Conservation (phyloP, 768 basidiomycete species). For the Pleurotus pulmonarius region DNA sequence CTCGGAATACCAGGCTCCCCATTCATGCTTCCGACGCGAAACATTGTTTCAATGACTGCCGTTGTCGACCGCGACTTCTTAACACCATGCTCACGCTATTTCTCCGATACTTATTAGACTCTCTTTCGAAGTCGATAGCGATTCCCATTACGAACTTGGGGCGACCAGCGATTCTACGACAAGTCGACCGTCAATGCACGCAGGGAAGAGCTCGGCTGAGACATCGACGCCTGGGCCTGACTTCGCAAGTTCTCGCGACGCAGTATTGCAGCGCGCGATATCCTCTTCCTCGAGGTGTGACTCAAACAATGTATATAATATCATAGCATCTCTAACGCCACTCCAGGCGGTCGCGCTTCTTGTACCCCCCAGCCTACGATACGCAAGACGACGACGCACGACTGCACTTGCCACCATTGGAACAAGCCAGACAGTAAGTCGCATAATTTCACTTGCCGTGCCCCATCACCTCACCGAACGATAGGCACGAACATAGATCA, state of each 20-base stretch:
- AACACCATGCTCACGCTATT: not conserved
- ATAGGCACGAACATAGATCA: not conserved
- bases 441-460: not conserved
- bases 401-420: not conserved
- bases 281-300: slow-evolving; percentile 5
- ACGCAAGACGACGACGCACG: slow-evolving; percentile 4
- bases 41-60: not conserved
- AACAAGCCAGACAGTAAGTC: not conserved
- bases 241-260: not conserved
- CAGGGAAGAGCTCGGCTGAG: not conserved
- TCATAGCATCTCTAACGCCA: not conserved
- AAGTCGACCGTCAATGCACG: not conserved
- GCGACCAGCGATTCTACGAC: not conserved
- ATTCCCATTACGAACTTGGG: not conserved
- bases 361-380: slow-evolving; percentile 3
- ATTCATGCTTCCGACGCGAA: not conserved
- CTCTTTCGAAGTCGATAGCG: not conserved
- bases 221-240: not conserved
- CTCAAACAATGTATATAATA: not conserved
- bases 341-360: not conserved
- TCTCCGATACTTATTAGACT: not conserved
- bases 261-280: slow-evolving; percentile 4
- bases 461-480: not conserved
- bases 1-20: not conserved
- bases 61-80: not conserved